Evolutionary conservation across 305 asterid species (phyloP).

Genomic region (Fraxinus angustifolia): DNA sequence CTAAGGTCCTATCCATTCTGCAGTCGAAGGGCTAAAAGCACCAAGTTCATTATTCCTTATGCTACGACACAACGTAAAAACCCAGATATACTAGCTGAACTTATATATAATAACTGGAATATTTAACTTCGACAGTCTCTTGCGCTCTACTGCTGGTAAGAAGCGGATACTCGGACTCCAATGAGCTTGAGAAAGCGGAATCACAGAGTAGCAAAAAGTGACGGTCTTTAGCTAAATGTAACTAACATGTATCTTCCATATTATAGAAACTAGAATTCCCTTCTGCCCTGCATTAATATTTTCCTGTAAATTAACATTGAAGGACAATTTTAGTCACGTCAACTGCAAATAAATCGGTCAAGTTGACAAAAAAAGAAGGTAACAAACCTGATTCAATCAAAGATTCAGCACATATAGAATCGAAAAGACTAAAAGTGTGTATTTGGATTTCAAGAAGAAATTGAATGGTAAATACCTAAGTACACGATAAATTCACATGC

Average conservation of each 20-base stretch:
- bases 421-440: neutral
- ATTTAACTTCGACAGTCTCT: neutral
- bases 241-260: conserved; percentile 22
- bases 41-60: conserved; percentile 21
- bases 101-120: neutral
- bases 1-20: conserved; percentile 8
- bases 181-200: neutral
- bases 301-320: conserved; percentile 26
- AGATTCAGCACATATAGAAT: neutral
- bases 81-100: conserved; percentile 17
- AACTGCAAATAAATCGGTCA: neutral
- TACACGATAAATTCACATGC: conserved; percentile 30
- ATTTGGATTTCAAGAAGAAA: neutral
- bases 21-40: neutral
- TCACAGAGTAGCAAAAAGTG: neutral
- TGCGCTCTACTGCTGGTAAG: neutral
- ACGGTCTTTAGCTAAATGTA: neutral
- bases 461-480: conserved; percentile 33
- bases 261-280: conserved; percentile 26
- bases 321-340: neutral
- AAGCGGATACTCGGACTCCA: neutral
- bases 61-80: conserved; percentile 10
- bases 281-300: conserved; percentile 16
- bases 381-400: neutral
- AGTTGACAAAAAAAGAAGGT: neutral